Base-by-base conservation (phyloP, 2,329 filamentous ascomycete genomes). In the Hymenoscyphus linearis region DNA sequence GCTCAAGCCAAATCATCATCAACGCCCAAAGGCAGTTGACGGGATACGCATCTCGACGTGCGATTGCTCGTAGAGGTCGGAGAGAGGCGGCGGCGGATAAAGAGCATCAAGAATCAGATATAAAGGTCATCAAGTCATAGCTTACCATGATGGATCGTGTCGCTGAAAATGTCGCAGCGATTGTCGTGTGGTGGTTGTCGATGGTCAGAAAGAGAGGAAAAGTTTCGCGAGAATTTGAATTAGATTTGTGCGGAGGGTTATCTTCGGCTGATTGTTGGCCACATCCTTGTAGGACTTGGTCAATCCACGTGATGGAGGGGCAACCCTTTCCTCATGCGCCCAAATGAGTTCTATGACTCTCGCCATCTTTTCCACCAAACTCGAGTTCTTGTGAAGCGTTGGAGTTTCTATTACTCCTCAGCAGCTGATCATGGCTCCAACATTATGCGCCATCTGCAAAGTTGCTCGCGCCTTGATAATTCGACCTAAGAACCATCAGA, bases 401-500 rank as follows among this genome's bases (percentile, higher is more conserved):
- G 10, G 9, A 50, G 18, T 18, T 2, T 22, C 12, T 22, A 50
- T 50, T 25, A 25, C 44, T 18, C 22, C 13, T 50, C 13, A 22
- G 13, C 13, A 2, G n/a, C 18, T 54, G 52, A 63, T 62, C 50
- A 69, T 97, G 93, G 82, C 92, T 7, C 91, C 92, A 25, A 82
- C 84, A 22, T 77, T 82, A 25, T 99, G 95, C 74, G 85, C 86
- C 57, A 79, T 87, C 66, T 99, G 95, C 78, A 82, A 88, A 65
- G 82, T 80, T 25, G 82, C 88, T 64, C 85, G 93, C 62, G 93
- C 95, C 4, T 83, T 96, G 22, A 95, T 99, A 61, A 91, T 97
- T 64, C 85, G 95, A 31, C 93, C 95, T 1, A 98, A 98, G 75
- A 96, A 98, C 72, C 86, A 96, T 70, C 87, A 96, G 68, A 96